Base-by-base conservation (phyloP, 2,329 filamentous ascomycete species). In the Coniochaeta pulveracea region DNA sequence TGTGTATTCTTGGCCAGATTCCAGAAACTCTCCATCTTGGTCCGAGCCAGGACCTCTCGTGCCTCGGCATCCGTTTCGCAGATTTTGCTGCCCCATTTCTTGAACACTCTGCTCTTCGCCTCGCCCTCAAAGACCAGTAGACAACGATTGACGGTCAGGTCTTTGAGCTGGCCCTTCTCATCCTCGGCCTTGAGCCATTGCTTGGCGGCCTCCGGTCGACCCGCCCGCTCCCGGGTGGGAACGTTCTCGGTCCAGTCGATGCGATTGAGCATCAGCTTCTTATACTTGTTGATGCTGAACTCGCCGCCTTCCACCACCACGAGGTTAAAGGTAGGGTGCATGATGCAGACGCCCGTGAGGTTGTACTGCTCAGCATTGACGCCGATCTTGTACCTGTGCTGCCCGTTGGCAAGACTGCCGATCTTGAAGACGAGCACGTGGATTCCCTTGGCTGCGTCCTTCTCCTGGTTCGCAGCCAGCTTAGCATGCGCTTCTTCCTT, bases 1-100 rank as follows among this genome's bases (percentile, higher is more conserved):
- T 31, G 39, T 5, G 39, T 45, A 31, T 44, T 84, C 65, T 93
- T 93, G 0, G 88, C 89, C 45, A 91, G 60, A 8, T 80, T 80
- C 91, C 91, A 98, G 50, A 98, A 89, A 47, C 81, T 93, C 47
- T 96, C 89, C 71, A 96, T 83, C 64, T 93, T 95, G 5, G 77
- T 75, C 44, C 85, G 72, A 10, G 76, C 62, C 40, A 98, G 58
- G 15, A 79, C 69, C 45, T 94, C 85, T 51, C 84, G 80, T 5
- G 89, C 91, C 51, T 93, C 83, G 9, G 78, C 72, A 53, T 98
- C 91, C 3, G 84, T 89, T 58, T 96, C 91, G 55, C 86, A 94
- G n/a, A 91, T 76, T 52, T 85, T 81, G 41, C 79, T 86, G 3
- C 81, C 71, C 84, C 89, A 96, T 50, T 85, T 88, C 43, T 82